Evolutionary conservation across 805 yeast genomes (phyloP).

Genomic region (Zygoascus ofunaensis): DNA sequence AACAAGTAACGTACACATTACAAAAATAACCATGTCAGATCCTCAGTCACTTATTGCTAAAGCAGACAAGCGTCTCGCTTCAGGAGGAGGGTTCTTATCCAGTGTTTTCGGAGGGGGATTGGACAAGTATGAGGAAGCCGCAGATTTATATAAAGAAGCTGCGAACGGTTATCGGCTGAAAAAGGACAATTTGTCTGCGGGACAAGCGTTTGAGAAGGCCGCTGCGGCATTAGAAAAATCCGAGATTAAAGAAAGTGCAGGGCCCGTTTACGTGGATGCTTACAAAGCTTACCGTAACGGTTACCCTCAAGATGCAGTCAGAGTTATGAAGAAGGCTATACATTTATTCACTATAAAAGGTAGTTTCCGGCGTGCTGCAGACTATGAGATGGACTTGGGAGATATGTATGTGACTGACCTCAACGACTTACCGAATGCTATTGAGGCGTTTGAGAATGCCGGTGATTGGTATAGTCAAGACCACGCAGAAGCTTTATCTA

Average conservation of each 20-base stretch:
- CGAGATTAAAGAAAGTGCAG: conserved; percentile 80
- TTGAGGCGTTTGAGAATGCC: conserved; percentile 76
- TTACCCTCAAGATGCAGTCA: conserved; percentile 62
- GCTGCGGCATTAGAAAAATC: conserved; percentile 70
- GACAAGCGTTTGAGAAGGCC: conserved; percentile 76
- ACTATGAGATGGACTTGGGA: conserved; percentile 84
- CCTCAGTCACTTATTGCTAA: conserved; percentile 21
- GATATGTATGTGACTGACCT: conserved; percentile 72
- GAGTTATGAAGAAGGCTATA: conserved; percentile 67
- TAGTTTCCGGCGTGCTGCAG: conserved; percentile 93
- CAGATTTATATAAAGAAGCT: conserved; percentile 82
- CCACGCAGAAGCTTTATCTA: conserved; percentile 83
- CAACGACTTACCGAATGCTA: conserved; percentile 58
- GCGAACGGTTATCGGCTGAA: conserved; percentile 80
- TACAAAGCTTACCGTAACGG: conserved; percentile 74
- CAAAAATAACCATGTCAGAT: conserved; percentile 17
- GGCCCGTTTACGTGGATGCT: conserved; percentile 82
- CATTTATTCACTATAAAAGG: conserved; percentile 81
- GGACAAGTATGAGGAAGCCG: conserved; percentile 78
- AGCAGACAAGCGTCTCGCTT: conserved; percentile 59
- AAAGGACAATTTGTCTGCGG: conserved; percentile 63
- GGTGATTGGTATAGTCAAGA: conserved; percentile 95
- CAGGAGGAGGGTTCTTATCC: conserved; percentile 50
- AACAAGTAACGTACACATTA: too few relatives aligned
- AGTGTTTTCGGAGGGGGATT: conserved; percentile 48